A percentile compares a stretch with the other conserved stretches of the same genome.
Conservation (phyloP, 805 yeast genomes). For the Maudiozyma pseudohumilis region DNA sequence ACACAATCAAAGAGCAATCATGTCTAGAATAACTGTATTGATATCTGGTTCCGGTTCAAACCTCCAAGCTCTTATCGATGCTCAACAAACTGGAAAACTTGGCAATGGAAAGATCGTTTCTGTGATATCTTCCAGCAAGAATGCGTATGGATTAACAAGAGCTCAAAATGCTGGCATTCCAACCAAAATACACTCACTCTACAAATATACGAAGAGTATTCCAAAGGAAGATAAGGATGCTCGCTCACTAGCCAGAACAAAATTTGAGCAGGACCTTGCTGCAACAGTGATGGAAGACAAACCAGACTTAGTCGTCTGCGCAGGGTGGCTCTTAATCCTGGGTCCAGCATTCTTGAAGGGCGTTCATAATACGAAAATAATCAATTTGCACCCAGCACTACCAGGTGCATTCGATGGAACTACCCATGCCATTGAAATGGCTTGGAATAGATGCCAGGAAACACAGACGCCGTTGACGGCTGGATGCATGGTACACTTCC, state of each 20-base stretch:
- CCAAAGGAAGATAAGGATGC: slow-evolving; percentile 56
- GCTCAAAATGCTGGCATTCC: slow-evolving; percentile 64
- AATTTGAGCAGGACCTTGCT: slow-evolving; percentile 74
- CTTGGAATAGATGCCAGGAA: slow-evolving; percentile 89
- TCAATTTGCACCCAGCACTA: slow-evolving; percentile 91
- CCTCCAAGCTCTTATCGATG: slow-evolving; percentile 86
- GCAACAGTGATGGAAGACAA: slow-evolving; percentile 46
- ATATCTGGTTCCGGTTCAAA: slow-evolving; percentile 97
- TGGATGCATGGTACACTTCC: slow-evolving; percentile 95
- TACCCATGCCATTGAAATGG: slow-evolving; percentile 84
- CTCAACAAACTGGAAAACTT: slow-evolving; percentile 33
- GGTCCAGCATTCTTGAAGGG: slow-evolving; percentile 68
- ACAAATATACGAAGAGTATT: slow-evolving; percentile 61
- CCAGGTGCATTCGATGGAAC: slow-evolving; percentile 98
- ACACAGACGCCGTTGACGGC: slow-evolving; percentile 53
- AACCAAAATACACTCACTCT: slow-evolving; percentile 61
- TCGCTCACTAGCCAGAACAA: slow-evolving; percentile 52
- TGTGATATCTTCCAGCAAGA: slow-evolving; percentile 76
- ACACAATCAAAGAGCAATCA: too few relatives aligned
- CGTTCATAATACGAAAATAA: slow-evolving; percentile 60
- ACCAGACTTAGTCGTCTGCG: slow-evolving; percentile 90
- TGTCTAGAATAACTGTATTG: slow-evolving; percentile 43
- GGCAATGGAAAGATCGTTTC: slow-evolving; percentile 48
- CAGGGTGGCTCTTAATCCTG: slow-evolving; percentile 96
- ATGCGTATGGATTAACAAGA: slow-evolving; percentile 81